Percentiles rank a stretch among this genome's conserved stretches.
Conservation (phyloP, 192 early-diverging fungal genomes). For the Powellomyces hirtus region DNA sequence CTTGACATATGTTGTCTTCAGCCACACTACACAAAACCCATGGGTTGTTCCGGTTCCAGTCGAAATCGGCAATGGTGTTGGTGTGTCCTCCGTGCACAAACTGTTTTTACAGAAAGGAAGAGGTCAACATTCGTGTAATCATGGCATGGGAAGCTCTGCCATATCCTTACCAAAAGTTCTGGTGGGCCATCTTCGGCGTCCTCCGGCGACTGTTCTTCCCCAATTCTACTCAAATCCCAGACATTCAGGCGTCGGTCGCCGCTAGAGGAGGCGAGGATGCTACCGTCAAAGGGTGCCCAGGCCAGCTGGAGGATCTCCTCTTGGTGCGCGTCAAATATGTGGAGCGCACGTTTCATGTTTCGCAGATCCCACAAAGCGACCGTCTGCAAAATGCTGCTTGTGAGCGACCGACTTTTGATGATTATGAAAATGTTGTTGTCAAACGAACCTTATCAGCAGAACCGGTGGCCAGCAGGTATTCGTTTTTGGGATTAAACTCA, state of each 20-base stretch:
- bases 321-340: constrained; percentile 84
- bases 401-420: no score
- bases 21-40: constrained; percentile 94
- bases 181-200: constrained; percentile 98
- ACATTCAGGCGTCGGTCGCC: constrained; percentile 88
- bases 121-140: no score
- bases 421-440: background rate
- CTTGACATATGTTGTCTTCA: constrained; percentile 97
- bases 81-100: constrained; percentile 99
- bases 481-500: constrained; percentile 87
- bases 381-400: constrained; percentile 51
- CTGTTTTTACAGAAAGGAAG: constrained; percentile 34
- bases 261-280: constrained; percentile 86
- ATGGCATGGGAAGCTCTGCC: no score
- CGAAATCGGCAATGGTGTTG: constrained; percentile 92
- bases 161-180: constrained; percentile 80
- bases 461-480: constrained; percentile 88
- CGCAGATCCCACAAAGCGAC: constrained; percentile 96
- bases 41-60: constrained; percentile 90
- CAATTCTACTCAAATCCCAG: constrained; percentile 94
- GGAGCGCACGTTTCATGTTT: constrained; percentile 80
- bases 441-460: constrained; percentile 79
- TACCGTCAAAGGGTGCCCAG: constrained; percentile 93
- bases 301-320: constrained; percentile 89
- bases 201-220: constrained; percentile 89